Evolutionary conservation across 1,284 basidiomycete species (phyloP), one percentile per base, ranked within the genome.

Genomic region (Ganoderma multipileum): DNA sequence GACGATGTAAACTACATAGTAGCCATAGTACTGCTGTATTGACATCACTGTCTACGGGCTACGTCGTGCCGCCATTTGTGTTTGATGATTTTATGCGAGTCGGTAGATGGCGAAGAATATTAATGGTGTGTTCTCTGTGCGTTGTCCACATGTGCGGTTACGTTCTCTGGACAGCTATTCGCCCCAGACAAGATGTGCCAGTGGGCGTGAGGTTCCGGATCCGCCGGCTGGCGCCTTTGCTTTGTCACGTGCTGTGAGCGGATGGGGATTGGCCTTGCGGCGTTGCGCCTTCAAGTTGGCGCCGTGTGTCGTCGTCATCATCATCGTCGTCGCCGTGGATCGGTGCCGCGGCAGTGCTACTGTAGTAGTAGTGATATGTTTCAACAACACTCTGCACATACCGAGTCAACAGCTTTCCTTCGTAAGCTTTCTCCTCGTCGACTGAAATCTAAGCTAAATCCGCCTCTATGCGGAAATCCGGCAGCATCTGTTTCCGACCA

Each of bases 1-100:
- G 44, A 23, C n/a, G 2, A 23, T 50, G 47, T 50, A 50, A 50
- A 33, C 20, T 20, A 38, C 57, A 8, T 23, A 33, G 33, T 23
- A 33, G 57, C 16, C 20, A 38, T 58, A n/a, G 57, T 58, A 58
- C 33, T 58, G 33, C 28, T 58, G n/a, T 58, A 58, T 58, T 38
- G 57, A 58, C 57, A 38, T 58, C 57, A 39, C n/a, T 38, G 36
- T 36, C 30, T 58, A 14, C 47, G 23, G 5, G 23, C 47, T 23
- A 26, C 47, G 9, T 26, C 47, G 47, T 11, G 33, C 33, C 16
- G 28, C 33, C 4, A 33, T 30, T 54, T 6, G 26, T 3, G 52
- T 26, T 54, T 54, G 26, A 54, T 54, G 26, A 3, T 26, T 6
- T n/a, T 5, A 30, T 30, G 28, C 14, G 7, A 23, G 44, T 11